A percentile compares a stretch with the other conserved stretches of the same genome.
Evolutionary conservation across 2,329 filamentous ascomycete genomes (phyloP).

Genomic region (Trichophyton simii): DNA sequence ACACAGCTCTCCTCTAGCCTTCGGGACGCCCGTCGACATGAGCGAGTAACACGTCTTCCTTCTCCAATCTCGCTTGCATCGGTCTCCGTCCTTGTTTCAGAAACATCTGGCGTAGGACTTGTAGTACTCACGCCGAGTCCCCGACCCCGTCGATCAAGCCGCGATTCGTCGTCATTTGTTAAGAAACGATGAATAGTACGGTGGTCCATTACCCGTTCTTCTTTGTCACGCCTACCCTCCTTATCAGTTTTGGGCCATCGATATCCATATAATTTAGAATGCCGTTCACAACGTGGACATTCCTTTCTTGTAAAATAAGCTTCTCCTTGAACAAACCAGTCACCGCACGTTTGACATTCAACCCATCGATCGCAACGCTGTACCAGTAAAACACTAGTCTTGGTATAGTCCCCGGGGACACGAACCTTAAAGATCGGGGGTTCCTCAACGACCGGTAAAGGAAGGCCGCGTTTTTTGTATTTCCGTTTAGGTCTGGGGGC

Average conservation of each 20-base stretch:
- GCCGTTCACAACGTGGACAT: conserved; percentile 85
- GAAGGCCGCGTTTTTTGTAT: conserved; percentile 19
- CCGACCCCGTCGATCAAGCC: conserved; percentile 26
- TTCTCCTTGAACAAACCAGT: conserved; percentile 74
- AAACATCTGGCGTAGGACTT: conserved; percentile 28
- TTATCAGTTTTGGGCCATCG: conserved; percentile 91
- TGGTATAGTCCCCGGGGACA: conserved; percentile 65
- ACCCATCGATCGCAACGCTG: conserved; percentile 74
- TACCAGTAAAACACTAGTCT: conserved; percentile 62
- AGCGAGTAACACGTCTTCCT: conserved; percentile 24
- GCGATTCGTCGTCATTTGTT: conserved; percentile 52
- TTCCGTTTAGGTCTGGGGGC: conserved; percentile 15
- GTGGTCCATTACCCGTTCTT: conserved; percentile 63
- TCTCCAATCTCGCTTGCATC: conserved; percentile 27
- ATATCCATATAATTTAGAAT: conserved; percentile 90
- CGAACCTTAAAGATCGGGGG: conserved; percentile 29
- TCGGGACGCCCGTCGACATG: conserved; percentile 22
- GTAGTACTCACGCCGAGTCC: conserved; percentile 23
- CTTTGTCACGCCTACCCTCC: conserved; percentile 58
- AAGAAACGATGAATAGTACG: conserved; percentile 78
- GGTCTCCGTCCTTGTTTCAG: conserved; percentile 28
- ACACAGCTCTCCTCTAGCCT: neutral
- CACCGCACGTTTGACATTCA: conserved; percentile 70
- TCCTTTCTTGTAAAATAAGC: conserved; percentile 75
- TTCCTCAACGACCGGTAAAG: conserved; percentile 28